phyloP scores from a whole-genome alignment of 116 monocot genomes.

The Zostera marina region DNA sequence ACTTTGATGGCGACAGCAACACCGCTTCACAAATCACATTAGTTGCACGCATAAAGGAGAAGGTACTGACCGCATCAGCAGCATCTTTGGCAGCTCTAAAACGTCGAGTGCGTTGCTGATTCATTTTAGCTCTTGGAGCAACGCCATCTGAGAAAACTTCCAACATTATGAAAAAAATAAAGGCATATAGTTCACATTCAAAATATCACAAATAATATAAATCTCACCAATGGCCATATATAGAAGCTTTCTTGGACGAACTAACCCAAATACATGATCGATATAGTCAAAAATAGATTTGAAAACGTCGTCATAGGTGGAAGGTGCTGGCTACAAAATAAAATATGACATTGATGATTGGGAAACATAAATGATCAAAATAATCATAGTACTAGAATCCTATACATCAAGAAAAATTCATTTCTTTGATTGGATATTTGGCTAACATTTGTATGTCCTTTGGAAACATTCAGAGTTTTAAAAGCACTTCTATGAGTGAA shows the following conservation, averaged over 20 bases:
- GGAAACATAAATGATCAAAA: neutral
- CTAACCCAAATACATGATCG: constrained; percentile 72
- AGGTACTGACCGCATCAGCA: constrained; percentile 1
- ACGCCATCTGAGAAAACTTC: constrained; percentile 59
- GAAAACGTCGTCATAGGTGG: constrained; percentile 76
- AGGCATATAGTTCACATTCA: neutral
- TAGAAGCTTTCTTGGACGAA: constrained; percentile 84
- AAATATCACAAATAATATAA: neutral
- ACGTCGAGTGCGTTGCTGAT: constrained; percentile 88
- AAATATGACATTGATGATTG: neutral
- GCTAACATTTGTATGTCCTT: too few species aligned
- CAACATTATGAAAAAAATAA: too few species aligned
- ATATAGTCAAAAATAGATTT: constrained; percentile 77
- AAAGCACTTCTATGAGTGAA: too few species aligned
- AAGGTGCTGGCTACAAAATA: constrained; percentile 43
- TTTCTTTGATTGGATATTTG: too few species aligned
- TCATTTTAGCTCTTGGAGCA: constrained; percentile 99
- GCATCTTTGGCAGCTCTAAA: constrained; percentile 61
- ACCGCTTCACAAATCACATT: constrained; percentile 33
- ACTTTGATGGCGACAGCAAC: too few species aligned
- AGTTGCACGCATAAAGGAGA: constrained; percentile 52
- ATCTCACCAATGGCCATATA: constrained; percentile 69
- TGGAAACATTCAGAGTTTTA: too few species aligned
- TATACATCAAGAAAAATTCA: too few species aligned
- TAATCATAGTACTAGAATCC: too few species aligned